Evolutionary conservation across 2,329 filamentous ascomycete species (phyloP), one percentile per base, ranked within the genome.

Genomic region (Aspergillus piperis): DNA sequence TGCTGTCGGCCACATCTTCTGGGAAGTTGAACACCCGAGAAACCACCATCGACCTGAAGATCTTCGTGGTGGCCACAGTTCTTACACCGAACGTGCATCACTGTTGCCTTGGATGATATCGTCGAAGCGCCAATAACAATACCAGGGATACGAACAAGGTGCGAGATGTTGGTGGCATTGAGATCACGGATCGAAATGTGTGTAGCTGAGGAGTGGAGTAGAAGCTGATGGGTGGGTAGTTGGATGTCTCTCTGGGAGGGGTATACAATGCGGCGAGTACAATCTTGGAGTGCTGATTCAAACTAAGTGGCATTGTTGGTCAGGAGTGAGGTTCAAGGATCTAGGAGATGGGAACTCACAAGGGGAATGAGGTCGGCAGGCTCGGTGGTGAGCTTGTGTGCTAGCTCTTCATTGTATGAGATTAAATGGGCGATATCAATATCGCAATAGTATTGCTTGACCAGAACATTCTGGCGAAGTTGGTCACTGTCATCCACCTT

Each of bases 101-200:
- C 83, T 6, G 92, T 97, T 5, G 95, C 92, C 81, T 99, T 98
- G 11, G 94, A 98, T 2, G 93, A 96, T 76, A 98, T 89, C 17
- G 96, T 96, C 1, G 94, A 97, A 50, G 95, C 95, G 50, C 95
- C 94, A 66, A 99, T 99, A 61, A 99, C 92, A 66, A 99, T 99
- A 54, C 95, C 96, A 0, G 95, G 95, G 59, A 99, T 96, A 59
- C 94, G 88, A 41, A 99, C 94, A n/a, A 99, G 88, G 68, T 92
- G 89, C 5, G 94, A 92, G 67, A 99, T 96, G 64, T 92, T 94
- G 64, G 90, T 89, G 8, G 95, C 96, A 70, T 96, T 95, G 41
- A 99, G 85, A 67, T 97, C 92, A 66, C 95, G 90, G 69, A 99
- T 98, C 0, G 94, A 95, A 30, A 93, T 92, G 75, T 96, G 88